Conservation (phyloP, 306 rosid genomes). For the Vigna nakashimae region DNA sequence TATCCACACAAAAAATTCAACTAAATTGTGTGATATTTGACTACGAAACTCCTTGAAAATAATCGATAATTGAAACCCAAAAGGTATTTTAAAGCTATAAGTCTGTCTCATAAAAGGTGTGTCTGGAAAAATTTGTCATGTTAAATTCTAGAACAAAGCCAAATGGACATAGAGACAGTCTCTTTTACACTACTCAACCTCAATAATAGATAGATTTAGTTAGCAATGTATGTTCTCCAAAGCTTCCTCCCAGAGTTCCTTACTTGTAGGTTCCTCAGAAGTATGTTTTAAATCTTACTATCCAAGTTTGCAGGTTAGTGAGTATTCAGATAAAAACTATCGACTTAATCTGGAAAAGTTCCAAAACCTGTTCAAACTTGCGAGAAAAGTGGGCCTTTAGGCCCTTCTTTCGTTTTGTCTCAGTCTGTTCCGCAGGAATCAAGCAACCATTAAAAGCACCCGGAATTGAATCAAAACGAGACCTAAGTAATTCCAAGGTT, state of each 20-base stretch:
- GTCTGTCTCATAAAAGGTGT: neutral
- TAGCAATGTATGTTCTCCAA: neutral
- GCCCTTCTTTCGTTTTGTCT: constrained; percentile 62
- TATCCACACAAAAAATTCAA: constrained; percentile 10
- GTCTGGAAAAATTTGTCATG: neutral
- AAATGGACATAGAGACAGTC: neutral
- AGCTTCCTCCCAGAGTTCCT: constrained; percentile 10
- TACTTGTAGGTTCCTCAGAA: constrained; percentile 9
- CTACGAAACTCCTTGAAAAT: constrained; percentile 1
- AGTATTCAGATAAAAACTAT: constrained; percentile 21
- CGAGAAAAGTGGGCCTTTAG: constrained; percentile 68
- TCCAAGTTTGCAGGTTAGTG: constrained; percentile 10
- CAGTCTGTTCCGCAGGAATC: constrained; percentile 69
- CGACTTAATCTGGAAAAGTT: constrained; percentile 37
- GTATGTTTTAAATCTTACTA: neutral
- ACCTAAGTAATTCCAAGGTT: constrained; percentile 79
- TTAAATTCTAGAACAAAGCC: constrained; percentile 28
- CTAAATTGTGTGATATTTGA: constrained; percentile 3
- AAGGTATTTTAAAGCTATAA: neutral
- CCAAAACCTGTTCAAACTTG: constrained; percentile 78
- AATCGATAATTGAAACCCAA: neutral
- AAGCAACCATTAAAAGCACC: constrained; percentile 86
- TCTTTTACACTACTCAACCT: neutral
- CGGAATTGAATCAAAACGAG: constrained; percentile 87
- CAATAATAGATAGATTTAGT: constrained; percentile 1